phyloP scores from a whole-genome alignment of 2,329 filamentous ascomycete species.

The Aureobasidium mangrovei region DNA sequence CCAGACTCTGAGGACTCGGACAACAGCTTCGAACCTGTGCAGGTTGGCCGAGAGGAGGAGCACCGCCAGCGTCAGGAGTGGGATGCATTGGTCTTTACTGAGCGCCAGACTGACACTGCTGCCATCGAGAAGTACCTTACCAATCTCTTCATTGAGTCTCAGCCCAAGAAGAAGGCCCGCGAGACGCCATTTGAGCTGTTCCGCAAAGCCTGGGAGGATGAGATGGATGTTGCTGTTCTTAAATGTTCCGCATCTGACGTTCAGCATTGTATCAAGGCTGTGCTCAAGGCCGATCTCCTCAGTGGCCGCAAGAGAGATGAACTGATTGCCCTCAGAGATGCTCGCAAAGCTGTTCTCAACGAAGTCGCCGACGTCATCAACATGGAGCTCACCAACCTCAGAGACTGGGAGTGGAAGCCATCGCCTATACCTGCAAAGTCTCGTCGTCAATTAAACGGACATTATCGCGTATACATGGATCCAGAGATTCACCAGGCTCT shows the following conservation, averaged over 20 bases:
- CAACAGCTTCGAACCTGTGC: constrained; percentile 32
- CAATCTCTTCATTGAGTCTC: constrained; percentile 37
- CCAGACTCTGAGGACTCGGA: not conserved
- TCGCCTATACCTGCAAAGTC: constrained; percentile 40
- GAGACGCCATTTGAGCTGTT: constrained; percentile 27
- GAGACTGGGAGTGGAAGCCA: constrained; percentile 45
- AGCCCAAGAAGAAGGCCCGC: constrained; percentile 1
- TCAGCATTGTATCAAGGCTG: constrained; percentile 38
- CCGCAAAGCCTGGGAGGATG: constrained; percentile 19
- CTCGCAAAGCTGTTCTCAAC: constrained; percentile 40
- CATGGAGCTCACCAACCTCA: constrained; percentile 43
- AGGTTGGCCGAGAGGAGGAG: constrained; percentile 34
- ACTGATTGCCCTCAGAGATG: constrained; percentile 41
- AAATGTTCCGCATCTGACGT: constrained; percentile 35
- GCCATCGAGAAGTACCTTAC: constrained; percentile 44
- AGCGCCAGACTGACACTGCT: constrained; percentile 36
- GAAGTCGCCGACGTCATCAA: constrained; percentile 51
- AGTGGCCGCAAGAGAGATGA: constrained; percentile 43
- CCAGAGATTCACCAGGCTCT: constrained; percentile 50
- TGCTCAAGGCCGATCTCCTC: constrained; percentile 44
- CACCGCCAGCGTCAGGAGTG: constrained; percentile 38
- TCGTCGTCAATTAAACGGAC: constrained; percentile 47
- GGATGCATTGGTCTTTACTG: constrained; percentile 49
- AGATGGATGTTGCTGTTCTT: constrained; percentile 19
- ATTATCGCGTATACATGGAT: constrained; percentile 52